Percentiles rank a stretch among this genome's conserved stretches.
phyloP scores from a whole-genome alignment of 75 land plant species.

The Larix kaempferi region DNA sequence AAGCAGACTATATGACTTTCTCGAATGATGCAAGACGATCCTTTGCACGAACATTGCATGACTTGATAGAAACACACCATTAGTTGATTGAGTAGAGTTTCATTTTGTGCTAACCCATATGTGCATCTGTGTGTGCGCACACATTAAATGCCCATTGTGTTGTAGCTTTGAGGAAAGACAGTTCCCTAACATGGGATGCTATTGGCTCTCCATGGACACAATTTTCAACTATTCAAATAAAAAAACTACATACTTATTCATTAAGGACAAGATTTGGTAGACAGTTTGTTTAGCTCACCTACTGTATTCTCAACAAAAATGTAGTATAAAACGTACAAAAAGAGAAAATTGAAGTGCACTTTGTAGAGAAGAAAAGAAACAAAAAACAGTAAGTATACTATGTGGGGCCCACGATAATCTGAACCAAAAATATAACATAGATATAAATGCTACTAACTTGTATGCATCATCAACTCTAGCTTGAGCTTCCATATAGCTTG shows the following conservation, averaged over 20 bases:
- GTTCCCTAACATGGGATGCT: neutral
- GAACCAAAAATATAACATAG: neutral
- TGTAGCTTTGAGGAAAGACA: no score
- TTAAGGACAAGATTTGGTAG: neutral
- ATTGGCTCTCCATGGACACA: neutral
- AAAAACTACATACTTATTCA: neutral
- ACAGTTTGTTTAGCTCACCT: neutral
- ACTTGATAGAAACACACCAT: no score
- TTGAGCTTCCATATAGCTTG: constrained; percentile 88
- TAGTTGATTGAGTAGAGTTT: no score
- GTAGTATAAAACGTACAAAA: neutral
- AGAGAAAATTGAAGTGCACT: neutral
- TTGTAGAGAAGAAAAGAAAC: neutral
- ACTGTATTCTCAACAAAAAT: neutral
- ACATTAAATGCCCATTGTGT: no score
- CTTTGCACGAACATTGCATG: no score
- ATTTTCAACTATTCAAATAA: neutral
- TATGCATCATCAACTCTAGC: constrained; percentile 90
- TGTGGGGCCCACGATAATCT: neutral
- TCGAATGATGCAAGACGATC: no score
- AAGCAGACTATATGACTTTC: no score
- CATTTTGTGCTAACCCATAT: no score
- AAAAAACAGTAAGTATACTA: neutral
- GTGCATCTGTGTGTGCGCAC: no score
- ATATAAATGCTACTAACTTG: constrained; percentile 43